Conservation (phyloP, 352 stramenopile genomes). For the Nothophytophthora sp. region DNA sequence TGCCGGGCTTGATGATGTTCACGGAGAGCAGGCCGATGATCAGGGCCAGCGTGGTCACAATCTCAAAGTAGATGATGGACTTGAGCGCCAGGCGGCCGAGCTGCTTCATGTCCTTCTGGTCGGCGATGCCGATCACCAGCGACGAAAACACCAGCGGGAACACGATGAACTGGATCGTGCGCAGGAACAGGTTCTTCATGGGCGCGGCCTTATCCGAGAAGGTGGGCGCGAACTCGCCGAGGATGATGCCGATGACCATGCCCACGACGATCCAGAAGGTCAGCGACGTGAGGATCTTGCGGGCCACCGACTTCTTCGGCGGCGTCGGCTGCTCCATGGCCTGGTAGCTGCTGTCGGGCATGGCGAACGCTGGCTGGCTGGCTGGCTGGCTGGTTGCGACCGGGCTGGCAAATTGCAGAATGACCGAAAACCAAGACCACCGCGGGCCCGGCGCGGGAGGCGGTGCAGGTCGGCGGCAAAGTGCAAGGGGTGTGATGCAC, state of each 20-base stretch:
- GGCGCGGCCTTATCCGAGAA: conserved; percentile 54
- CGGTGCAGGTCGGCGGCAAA: no score
- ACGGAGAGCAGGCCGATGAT: conserved; percentile 48
- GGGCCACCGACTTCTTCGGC: conserved; percentile 29
- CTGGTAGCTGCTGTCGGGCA: conserved; percentile 20
- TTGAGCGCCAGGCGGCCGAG: conserved; percentile 54
- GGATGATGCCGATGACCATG: conserved; percentile 45
- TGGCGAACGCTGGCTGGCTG: conserved; percentile 6
- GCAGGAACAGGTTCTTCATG: conserved; percentile 58
- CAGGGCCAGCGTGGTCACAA: conserved; percentile 50
- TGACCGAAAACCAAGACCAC: conserved; percentile 6
- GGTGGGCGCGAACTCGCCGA: conserved; percentile 43
- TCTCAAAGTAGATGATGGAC: conserved; percentile 70
- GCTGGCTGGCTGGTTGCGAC: conserved; percentile 7
- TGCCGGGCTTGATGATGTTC: conserved; percentile 58
- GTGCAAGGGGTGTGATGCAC: no score
- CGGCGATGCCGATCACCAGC: conserved; percentile 55
- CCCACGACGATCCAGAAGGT: conserved; percentile 61
- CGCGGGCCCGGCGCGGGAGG: no score
- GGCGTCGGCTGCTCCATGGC: conserved; percentile 22
- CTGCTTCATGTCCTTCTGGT: conserved; percentile 59
- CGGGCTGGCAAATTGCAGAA: conserved; percentile 20
- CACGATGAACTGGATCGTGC: conserved; percentile 60
- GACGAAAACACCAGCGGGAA: conserved; percentile 69
- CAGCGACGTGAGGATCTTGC: conserved; percentile 47